These are phyloP conservation scores for Eucalyptus grandis DNA, from an alignment of 345 rosid genomes.

Conservation along the genomic window DNA sequence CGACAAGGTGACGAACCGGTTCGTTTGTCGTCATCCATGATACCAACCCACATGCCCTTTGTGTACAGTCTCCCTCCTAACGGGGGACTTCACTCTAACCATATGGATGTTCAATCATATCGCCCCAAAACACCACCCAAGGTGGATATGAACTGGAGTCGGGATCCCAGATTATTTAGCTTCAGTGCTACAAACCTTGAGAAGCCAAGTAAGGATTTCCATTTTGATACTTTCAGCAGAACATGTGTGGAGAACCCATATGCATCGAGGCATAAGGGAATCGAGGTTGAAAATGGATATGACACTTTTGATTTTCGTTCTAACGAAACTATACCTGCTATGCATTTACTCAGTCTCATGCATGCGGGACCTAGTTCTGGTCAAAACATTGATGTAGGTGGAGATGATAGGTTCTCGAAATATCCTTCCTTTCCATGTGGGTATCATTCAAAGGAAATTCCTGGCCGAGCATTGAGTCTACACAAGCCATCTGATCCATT, in stretches of 20 bases:
- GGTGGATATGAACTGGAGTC: conserved; percentile 12
- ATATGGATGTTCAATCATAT: conserved; percentile 9
- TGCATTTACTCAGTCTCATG: conserved; percentile 93
- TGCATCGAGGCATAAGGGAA: conserved; percentile 39
- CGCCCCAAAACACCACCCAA: conserved; percentile 11
- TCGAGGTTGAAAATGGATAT: conserved; percentile 1
- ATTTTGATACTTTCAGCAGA: conserved; percentile 16
- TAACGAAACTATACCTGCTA: conserved; percentile 75
- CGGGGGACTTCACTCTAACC: conserved; percentile 16
- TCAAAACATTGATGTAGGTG: conserved; percentile 29
- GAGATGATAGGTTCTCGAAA: conserved; percentile 25
- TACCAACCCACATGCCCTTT: conserved; percentile 33
- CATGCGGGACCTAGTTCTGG: conserved; percentile 53
- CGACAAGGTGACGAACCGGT: conserved; percentile 36
- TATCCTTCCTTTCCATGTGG: conserved; percentile 31
- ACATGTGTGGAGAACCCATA: conserved; percentile 21
- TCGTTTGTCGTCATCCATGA: conserved; percentile 33
- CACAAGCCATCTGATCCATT: conserved; percentile 13
- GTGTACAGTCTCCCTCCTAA: conserved; percentile 18
- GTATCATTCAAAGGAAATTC: conserved; percentile 29
- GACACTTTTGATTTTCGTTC: conserved; percentile 43
- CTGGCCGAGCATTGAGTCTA: conserved; percentile 22
- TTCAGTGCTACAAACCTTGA: conserved; percentile 22
- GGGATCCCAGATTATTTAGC: conserved; percentile 17
- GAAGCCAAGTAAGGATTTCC: conserved; percentile 33